These are phyloP conservation scores for Zymoseptoria crescenta DNA, from an alignment of 2,329 filamentous ascomycete species.

Conservation along the genomic window DNA sequence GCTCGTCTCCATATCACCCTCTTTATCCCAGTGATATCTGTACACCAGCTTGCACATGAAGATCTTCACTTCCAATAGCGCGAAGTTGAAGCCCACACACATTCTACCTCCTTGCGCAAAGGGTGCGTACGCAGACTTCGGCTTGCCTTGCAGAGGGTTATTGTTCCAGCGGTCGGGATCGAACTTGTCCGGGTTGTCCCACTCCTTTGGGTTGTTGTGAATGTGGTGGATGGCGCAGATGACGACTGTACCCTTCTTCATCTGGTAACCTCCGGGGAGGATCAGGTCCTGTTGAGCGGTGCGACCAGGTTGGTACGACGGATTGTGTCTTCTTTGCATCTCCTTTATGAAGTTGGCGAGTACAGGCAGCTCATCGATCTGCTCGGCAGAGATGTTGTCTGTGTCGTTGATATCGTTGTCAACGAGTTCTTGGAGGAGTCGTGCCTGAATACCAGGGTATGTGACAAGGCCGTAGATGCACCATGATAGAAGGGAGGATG, in stretches of 20 bases:
- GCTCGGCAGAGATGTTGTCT: conserved; percentile 31
- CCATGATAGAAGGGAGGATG: conserved; percentile 52
- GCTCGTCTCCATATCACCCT: conserved; percentile 45
- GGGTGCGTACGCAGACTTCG: conserved; percentile 48
- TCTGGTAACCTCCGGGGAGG: conserved; percentile 51
- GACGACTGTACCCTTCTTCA: conserved; percentile 46
- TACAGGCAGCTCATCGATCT: conserved; percentile 39
- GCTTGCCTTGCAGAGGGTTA: conserved; percentile 45
- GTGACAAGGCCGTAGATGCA: conserved; percentile 46
- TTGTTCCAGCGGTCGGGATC: conserved; percentile 54
- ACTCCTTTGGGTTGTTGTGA: conserved; percentile 47
- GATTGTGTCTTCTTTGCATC: conserved; percentile 52
- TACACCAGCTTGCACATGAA: conserved; percentile 52
- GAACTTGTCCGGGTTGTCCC: conserved; percentile 52
- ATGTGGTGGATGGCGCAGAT: conserved; percentile 43
- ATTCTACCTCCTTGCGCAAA: conserved; percentile 51
- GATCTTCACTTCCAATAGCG: conserved; percentile 53
- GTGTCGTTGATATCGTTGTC: conserved; percentile 31
- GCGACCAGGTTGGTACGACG: conserved; percentile 53
- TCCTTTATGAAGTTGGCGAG: conserved; percentile 55
- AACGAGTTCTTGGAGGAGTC: conserved; percentile 51
- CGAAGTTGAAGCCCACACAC: conserved; percentile 60
- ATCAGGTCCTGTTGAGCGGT: conserved; percentile 50
- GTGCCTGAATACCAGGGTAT: conserved; percentile 50
- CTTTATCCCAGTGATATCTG: conserved; percentile 49